A percentile compares a stretch with the other conserved stretches of the same genome.
These are phyloP conservation scores for Tephrocybe rancida DNA, from an alignment of 768 basidiomycete genomes.

Conservation along the genomic window DNA sequence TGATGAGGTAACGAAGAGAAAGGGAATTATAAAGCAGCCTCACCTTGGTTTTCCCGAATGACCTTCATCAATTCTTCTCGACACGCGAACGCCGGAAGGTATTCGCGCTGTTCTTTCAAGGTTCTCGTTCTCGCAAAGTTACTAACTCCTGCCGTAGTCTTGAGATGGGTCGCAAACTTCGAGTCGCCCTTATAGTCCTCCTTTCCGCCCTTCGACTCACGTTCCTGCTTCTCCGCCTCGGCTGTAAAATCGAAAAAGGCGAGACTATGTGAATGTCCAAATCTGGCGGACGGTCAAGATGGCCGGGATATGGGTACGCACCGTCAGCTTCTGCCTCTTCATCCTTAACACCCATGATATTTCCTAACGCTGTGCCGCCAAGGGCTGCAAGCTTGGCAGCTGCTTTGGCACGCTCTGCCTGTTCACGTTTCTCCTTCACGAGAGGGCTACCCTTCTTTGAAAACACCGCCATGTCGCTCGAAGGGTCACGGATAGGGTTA, in stretches of 20 bases:
- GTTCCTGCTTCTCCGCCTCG: constrained; percentile 51
- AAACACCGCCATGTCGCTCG: constrained; percentile 95
- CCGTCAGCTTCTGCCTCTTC: constrained; percentile 92
- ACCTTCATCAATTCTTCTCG: constrained; percentile 89
- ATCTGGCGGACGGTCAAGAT: constrained; percentile 38
- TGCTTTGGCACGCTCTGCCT: constrained; percentile 94
- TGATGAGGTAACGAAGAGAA: constrained; percentile 2
- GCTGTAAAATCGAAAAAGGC: constrained; percentile 48
- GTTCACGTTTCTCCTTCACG: constrained; percentile 95
- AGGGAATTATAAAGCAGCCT: constrained; percentile 6
- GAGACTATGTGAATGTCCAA: constrained; percentile 81
- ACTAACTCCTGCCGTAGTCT: constrained; percentile 75
- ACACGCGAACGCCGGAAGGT: constrained; percentile 96
- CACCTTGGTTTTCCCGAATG: constrained; percentile 95
- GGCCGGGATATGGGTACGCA: constrained; percentile 42
- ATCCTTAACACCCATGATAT: constrained; percentile 96
- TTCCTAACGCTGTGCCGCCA: constrained; percentile 93
- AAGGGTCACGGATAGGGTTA: constrained; percentile 92
- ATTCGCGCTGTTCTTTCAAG: constrained; percentile 94
- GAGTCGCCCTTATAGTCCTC: constrained; percentile 91
- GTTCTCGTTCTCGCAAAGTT: constrained; percentile 81
- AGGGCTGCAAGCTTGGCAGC: constrained; percentile 93
- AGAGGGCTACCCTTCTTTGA: constrained; percentile 95
- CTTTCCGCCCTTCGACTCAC: constrained; percentile 54
- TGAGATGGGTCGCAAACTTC: constrained; percentile 95